These are phyloP conservation scores for Rugonectria rugulosa DNA, from an alignment of 2,329 filamentous ascomycete species.

Conservation along the genomic window DNA sequence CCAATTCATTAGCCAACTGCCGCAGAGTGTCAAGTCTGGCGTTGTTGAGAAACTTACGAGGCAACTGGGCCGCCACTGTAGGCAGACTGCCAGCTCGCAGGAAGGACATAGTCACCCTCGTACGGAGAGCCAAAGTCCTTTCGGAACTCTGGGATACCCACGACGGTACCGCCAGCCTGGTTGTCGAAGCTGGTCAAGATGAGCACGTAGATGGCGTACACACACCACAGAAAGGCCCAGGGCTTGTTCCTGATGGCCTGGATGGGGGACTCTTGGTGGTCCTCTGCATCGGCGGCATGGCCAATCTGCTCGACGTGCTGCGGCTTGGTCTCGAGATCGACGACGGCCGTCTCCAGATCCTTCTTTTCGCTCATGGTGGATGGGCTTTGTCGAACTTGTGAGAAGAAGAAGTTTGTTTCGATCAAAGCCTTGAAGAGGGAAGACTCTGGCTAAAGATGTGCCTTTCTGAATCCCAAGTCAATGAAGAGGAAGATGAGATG, in stretches of 20 bases:
- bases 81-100: slow-evolving; percentile 29
- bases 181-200: slow-evolving; percentile 31
- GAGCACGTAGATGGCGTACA: slow-evolving; percentile 29
- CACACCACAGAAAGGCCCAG: slow-evolving; percentile 26
- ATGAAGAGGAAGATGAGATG: neutral
- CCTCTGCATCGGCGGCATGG: slow-evolving; percentile 22
- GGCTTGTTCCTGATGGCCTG: slow-evolving; percentile 25
- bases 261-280: slow-evolving; percentile 21
- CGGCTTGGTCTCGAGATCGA: slow-evolving; percentile 22
- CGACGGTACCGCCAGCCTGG: slow-evolving; percentile 24
- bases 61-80: slow-evolving; percentile 30
- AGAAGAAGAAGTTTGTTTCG: neutral
- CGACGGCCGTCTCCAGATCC: slow-evolving; percentile 12
- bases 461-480: neutral
- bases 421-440: neutral
- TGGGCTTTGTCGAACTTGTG: neutral
- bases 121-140: slow-evolving; percentile 28
- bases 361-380: slow-evolving; percentile 21
- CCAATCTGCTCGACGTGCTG: slow-evolving; percentile 28
- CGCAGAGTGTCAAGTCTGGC: neutral
- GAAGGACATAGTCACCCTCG: slow-evolving; percentile 23
- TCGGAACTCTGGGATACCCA: slow-evolving; percentile 29
- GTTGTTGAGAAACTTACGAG: slow-evolving; percentile 17
- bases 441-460: neutral
- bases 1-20: too few species aligned